phyloP scores from a whole-genome alignment of 1,284 basidiomycete species.

The Gymnopus androsaceus region DNA sequence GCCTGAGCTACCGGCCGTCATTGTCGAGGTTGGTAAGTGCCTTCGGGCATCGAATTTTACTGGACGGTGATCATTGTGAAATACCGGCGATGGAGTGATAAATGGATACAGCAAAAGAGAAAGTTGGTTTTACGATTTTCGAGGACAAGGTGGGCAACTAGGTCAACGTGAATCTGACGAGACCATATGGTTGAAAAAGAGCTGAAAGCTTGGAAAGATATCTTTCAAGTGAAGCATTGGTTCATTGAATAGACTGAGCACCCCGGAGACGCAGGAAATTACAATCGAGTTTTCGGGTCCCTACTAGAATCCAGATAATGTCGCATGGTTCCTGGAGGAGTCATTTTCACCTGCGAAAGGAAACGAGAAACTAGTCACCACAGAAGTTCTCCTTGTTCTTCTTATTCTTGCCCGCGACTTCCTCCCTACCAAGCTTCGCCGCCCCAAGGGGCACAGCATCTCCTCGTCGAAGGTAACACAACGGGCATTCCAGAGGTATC shows the following conservation, averaged over 20 bases:
- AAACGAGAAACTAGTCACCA: too few relatives aligned
- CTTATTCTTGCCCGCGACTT: too few relatives aligned
- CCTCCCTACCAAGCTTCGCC: too few relatives aligned
- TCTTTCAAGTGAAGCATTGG: conserved; percentile 38
- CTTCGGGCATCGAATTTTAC: conserved; percentile 24
- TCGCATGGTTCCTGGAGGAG: not conserved
- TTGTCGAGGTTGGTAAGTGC: conserved; percentile 17
- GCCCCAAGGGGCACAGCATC: too few relatives aligned
- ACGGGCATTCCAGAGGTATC: too few relatives aligned
- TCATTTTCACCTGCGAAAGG: not conserved
- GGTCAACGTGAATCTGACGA: conserved; percentile 7
- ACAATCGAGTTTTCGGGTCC: conserved; percentile 41
- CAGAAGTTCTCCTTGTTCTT: too few relatives aligned
- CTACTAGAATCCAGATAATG: conserved; percentile 27
- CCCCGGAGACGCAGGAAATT: conserved; percentile 33
- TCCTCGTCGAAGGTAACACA: too few relatives aligned
- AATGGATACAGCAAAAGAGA: not conserved
- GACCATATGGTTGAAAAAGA: conserved; percentile 35
- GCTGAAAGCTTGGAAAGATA: conserved; percentile 38
- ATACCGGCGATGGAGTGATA: conserved; percentile 29
- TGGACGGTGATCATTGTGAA: conserved; percentile 42
- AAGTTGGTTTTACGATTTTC: conserved; percentile 46
- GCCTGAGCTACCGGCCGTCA: not conserved
- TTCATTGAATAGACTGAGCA: conserved; percentile 37
- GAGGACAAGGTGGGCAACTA: conserved; percentile 70